Evolutionary conservation across 108 stramenopile species (phyloP), one percentile per base, ranked within the genome.

Genomic region (Nitzschia inconspicua): DNA sequence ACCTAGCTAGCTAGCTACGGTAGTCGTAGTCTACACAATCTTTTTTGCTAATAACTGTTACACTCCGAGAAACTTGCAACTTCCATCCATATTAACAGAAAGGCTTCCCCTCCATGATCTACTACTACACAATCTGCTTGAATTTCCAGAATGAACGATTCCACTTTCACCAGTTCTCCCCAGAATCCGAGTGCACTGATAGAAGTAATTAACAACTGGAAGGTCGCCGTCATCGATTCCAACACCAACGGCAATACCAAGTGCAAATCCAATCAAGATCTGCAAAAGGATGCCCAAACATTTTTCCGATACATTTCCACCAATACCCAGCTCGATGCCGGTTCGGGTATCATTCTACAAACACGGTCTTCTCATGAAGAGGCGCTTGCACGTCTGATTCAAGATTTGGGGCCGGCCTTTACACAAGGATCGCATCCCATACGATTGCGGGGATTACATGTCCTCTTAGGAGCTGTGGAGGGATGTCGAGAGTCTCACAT

Each of bases 361-460:
- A 59, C 62, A 20, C 51, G 54, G 22, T 65, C 65, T 26, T 44
- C 48, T 40, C 61, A 72, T 30, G 66, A 67, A 60, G 57, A 68
- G 25, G 61, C 66, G 26, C 54, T 78, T 30, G 70, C 76, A 27
- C 23, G 28, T 25, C 36, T 72, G 19, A 67, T 78, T 39, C 60
- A 60, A 35, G 60, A 68, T 10, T 44, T 78, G 13, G 70, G 70
- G 7, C 57, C 70, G 11, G 64, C 63, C 2, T 72, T 78, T 47
- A 34, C 57, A 23, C 27, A 36, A 13, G 41, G 35, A 8, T 41
- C 54, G 46, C 64, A 59, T 35, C 57, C 43, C 4, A 23, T 42
- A 37, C 63, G 75, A 8, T 46, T 64, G 6, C 49, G 56, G 14
- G 74, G 66, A 7, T n/a, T 75, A 7, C 37, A 57, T 39, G 53